Conservation (phyloP, 2,329 filamentous ascomycete genomes). For the Tolypocladium endophyticum region DNA sequence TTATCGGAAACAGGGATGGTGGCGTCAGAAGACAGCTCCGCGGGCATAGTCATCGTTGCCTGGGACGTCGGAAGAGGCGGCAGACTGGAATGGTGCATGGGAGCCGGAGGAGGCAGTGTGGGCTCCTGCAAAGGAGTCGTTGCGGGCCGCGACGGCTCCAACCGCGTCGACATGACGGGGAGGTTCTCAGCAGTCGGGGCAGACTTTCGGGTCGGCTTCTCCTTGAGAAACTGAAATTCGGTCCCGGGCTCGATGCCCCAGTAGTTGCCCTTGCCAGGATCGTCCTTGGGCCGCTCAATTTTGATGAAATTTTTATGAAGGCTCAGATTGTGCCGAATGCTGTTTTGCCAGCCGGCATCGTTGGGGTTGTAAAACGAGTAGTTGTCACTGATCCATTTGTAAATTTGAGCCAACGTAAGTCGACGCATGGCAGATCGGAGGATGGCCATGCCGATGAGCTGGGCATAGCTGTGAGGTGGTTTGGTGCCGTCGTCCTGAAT, state of each 20-base stretch:
- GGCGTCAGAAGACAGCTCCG: slow-evolving; percentile 65
- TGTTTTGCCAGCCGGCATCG: slow-evolving; percentile 96
- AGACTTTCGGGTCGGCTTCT: slow-evolving; percentile 59
- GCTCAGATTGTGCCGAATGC: slow-evolving; percentile 95
- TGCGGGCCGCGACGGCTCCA: slow-evolving; percentile 38
- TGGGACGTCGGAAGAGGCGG: slow-evolving; percentile 28
- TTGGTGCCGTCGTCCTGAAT: slow-evolving; percentile 82
- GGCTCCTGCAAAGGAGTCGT: slow-evolving; percentile 31
- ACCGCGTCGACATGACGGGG: slow-evolving; percentile 45
- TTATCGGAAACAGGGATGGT: slow-evolving; percentile 65
- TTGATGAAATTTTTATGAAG: slow-evolving; percentile 96
- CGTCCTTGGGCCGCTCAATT: slow-evolving; percentile 90
- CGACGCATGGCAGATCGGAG: slow-evolving; percentile 73
- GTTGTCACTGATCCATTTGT: slow-evolving; percentile 98
- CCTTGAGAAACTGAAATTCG: slow-evolving; percentile 81
- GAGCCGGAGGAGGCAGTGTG: slow-evolving; percentile 34
- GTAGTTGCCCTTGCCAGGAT: slow-evolving; percentile 95
- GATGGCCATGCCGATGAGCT: slow-evolving; percentile 94
- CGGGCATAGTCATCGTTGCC: slow-evolving; percentile 27
- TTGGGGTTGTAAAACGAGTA: slow-evolving; percentile 78
- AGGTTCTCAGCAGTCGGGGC: slow-evolving; percentile 46
- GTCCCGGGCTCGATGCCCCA: slow-evolving; percentile 89
- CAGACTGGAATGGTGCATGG: slow-evolving; percentile 25
- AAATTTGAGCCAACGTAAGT: slow-evolving; percentile 87
- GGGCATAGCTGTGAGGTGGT: slow-evolving; percentile 86